Base-by-base conservation (phyloP, 495 filamentous ascomycete genomes). In the Terfezia claveryi region DNA sequence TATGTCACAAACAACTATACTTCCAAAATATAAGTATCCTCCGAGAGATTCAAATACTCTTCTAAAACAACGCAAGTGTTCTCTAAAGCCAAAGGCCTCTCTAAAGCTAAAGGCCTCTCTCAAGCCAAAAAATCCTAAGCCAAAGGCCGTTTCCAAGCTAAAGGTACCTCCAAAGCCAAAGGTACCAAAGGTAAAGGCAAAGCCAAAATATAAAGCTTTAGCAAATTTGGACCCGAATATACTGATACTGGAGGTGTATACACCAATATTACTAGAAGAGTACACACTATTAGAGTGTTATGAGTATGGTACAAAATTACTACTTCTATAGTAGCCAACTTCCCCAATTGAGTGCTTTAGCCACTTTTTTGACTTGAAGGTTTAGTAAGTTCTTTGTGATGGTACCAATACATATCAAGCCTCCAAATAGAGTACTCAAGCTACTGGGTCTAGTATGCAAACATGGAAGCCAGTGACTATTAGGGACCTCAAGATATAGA, bases 401-500 rank as follows among this genome's bases (percentile, higher is more conserved):
- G 17, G 17, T 46, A 46, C 41, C 1, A 46, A 46, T 46, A 20
- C 41, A 14, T 46, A 46, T 20, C 6, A 46, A 2, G 4, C 41
- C 12, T 14, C 4, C 17, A 46, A 46, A 3, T 5, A 46, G 1
- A 46, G 12, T n/a, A n/a, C n/a, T n/a, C 17, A 4, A 4, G 12
- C 17, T 4, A 46, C n/a, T 32, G 46, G 36, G 12, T n/a, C n/a
- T n/a, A n/a, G n/a, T n/a, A n/a, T n/a, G n/a, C n/a, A n/a, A n/a
- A n/a, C n/a, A 38, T 57, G 55, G 55, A 8, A 37, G 36, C 16
- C 46, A 32, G 50, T 52, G 5, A 51, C 23, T 9, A 8, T 14
- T 10, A 27, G 23, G 11, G 54, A 61, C 12, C 10, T 61, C n/a
- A 52, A 58, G 23, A 32, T 16, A 20, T 61, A 54, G 59, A 14